Base-by-base conservation (phyloP, 2,329 filamentous ascomycete genomes). In the Purpureocillium lavendulum region DNA sequence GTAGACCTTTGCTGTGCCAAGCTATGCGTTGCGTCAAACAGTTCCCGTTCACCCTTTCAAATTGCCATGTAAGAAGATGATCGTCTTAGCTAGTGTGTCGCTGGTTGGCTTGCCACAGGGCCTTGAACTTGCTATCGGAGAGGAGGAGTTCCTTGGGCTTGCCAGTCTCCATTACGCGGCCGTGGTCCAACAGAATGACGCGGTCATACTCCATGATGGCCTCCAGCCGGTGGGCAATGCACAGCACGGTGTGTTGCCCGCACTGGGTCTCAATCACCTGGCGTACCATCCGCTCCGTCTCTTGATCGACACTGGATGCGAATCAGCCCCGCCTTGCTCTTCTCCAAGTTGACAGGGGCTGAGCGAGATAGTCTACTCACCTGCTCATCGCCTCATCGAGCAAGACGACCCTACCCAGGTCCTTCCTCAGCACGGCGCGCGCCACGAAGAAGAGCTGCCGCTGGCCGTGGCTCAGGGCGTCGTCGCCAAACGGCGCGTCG, bases 401-500 rank as follows among this genome's bases (percentile, higher is more conserved):
- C 3, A 74, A 53, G 2, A 73, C 49, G 5, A 75, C 49, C 9
- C 47, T 64, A 2, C 59, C 55, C 7, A 48, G 45, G n/a, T 57
- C 48, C 35, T 50, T 58, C 8, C 60, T 52, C 17, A 74, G 46
- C 12, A 75, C 54, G 0, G 69, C 64, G 16, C 72, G 57, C 0
- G 69, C 70, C 1, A 77, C 52, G 30, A 62, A 67, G 42, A 76
- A 69, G 9, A 76, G 54, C 50, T 76, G 71, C 35, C 60, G 60
- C 50, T 77, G 65, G 1, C 71, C 71, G 33, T 67, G 61, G 2
- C 63, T 68, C 3, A 69, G 49, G 5, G 49, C 43, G 6, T 62
- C 49, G 7, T 58, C 49, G 3, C 51, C 46, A 29, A 71, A 58
- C 0, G 52, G 46, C 1, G 48, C 51, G n/a, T 64, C 53, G 1